phyloP scores from a whole-genome alignment of 2,329 filamentous ascomycete genomes.

The Aureobasidium musti region DNA sequence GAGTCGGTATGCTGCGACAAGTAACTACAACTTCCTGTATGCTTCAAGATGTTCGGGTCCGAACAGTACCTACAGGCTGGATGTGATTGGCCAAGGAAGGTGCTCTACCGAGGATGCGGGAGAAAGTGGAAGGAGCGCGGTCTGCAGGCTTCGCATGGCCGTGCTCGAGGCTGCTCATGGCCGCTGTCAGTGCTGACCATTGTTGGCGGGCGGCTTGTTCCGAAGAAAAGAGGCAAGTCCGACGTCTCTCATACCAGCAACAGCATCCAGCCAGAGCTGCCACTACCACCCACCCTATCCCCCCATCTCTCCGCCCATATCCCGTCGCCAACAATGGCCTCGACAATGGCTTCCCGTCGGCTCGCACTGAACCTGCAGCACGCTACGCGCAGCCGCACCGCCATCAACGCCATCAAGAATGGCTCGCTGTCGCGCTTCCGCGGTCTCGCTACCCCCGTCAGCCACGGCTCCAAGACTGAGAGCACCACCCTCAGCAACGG shows the following conservation, averaged over 20 bases:
- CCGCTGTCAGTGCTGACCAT: background rate
- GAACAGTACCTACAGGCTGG: background rate
- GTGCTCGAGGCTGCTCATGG: background rate
- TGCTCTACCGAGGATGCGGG: background rate
- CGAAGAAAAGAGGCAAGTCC: conserved; percentile 25
- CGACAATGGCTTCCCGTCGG: conserved; percentile 89
- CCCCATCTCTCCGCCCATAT: conserved; percentile 45
- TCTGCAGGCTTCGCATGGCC: background rate
- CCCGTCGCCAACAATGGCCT: conserved; percentile 33
- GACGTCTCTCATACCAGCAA: conserved; percentile 31
- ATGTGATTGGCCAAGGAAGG: conserved; percentile 12
- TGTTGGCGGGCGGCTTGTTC: conserved; percentile 11
- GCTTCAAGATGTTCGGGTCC: conserved; percentile 1
- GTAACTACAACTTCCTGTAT: conserved; percentile 2
- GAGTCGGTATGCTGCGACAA: background rate
- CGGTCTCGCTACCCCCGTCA: conserved; percentile 85
- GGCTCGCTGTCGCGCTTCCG: conserved; percentile 73
- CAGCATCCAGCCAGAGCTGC: conserved; percentile 42
- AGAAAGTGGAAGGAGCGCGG: conserved; percentile 4
- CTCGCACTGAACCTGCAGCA: conserved; percentile 92
- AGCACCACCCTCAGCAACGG: conserved; percentile 96
- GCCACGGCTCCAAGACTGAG: conserved; percentile 77
- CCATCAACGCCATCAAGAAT: conserved; percentile 68
- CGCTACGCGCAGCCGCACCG: conserved; percentile 83
- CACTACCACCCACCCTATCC: conserved; percentile 32